Evolutionary conservation across 2,329 filamentous ascomycete genomes (phyloP).

Genomic region (Chrysosphaeria jannelii): DNA sequence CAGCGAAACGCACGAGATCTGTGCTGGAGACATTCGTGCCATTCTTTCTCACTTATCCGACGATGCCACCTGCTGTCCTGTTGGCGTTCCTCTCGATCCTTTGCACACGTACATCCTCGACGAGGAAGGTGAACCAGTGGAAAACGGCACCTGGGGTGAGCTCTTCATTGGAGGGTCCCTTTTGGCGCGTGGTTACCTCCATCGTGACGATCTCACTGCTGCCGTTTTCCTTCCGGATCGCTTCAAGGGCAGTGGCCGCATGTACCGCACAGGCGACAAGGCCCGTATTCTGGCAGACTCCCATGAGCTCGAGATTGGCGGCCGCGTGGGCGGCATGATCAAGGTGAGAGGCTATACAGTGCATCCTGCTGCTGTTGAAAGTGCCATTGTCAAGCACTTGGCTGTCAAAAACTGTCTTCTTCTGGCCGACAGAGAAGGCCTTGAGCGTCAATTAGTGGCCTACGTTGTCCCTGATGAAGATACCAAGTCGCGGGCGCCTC

Average conservation of each 20-base stretch:
- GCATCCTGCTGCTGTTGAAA: conserved; percentile 48
- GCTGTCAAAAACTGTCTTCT: conserved; percentile 45
- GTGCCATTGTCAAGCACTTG: conserved; percentile 35
- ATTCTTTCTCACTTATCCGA: conserved; percentile 27
- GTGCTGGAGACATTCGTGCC: conserved; percentile 41
- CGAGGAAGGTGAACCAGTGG: conserved; percentile 32
- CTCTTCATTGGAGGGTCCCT: conserved; percentile 46
- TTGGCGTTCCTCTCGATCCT: conserved; percentile 37
- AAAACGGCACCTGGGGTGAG: conserved; percentile 33
- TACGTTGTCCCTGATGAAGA: conserved; percentile 43
- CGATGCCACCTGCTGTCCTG: conserved; percentile 37
- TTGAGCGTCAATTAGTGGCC: conserved; percentile 46
- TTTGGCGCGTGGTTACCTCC: conserved; percentile 48
- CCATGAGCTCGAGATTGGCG: conserved; percentile 44
- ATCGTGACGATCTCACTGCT: conserved; percentile 47
- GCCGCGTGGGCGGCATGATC: conserved; percentile 51
- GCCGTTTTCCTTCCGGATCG: conserved; percentile 38
- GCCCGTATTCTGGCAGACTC: conserved; percentile 34
- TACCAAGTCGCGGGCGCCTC: conserved; percentile 10
- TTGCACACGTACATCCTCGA: conserved; percentile 43
- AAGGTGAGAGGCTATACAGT: conserved; percentile 55
- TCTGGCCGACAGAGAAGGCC: conserved; percentile 41
- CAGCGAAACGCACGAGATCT: conserved; percentile 56
- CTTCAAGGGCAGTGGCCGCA: conserved; percentile 26
- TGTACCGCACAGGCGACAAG: conserved; percentile 48